These are phyloP conservation scores for Pseudotulostoma volvatum DNA, from an alignment of 495 filamentous ascomycete species.

Conservation along the genomic window DNA sequence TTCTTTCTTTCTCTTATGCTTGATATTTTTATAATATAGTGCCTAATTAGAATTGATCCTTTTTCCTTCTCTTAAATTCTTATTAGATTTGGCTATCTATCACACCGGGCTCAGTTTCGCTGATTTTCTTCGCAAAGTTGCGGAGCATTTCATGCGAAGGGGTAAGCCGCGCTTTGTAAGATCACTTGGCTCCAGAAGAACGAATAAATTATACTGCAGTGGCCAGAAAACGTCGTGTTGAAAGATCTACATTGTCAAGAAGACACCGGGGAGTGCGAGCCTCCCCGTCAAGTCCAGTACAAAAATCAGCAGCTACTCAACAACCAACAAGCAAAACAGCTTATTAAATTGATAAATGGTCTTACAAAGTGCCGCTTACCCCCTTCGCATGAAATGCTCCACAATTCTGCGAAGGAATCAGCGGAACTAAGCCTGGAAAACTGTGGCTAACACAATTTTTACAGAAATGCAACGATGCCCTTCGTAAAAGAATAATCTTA, in stretches of 20 bases:
- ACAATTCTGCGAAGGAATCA: slow-evolving; percentile 1
- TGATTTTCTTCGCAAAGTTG: too few species aligned
- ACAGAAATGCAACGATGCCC: neutral
- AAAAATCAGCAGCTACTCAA: slow-evolving; percentile 1
- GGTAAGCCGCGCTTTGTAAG: too few species aligned
- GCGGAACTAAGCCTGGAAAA: neutral
- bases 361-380: neutral
- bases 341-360: neutral
- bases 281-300: slow-evolving; percentile 1
- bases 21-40: too few species aligned
- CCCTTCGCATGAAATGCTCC: neutral
- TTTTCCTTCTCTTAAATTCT: too few species aligned
- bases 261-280: too few species aligned
- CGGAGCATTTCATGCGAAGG: too few species aligned
- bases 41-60: too few species aligned
- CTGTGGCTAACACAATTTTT: neutral
- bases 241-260: slow-evolving; percentile 1
- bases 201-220: neutral
- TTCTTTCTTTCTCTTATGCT: too few species aligned
- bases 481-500: neutral
- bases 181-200: neutral
- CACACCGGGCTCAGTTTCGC: too few species aligned
- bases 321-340: neutral
- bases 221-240: neutral
- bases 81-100: too few species aligned